Base-by-base conservation (phyloP, 495 filamentous ascomycete genomes). In the Immersiella caudata region DNA sequence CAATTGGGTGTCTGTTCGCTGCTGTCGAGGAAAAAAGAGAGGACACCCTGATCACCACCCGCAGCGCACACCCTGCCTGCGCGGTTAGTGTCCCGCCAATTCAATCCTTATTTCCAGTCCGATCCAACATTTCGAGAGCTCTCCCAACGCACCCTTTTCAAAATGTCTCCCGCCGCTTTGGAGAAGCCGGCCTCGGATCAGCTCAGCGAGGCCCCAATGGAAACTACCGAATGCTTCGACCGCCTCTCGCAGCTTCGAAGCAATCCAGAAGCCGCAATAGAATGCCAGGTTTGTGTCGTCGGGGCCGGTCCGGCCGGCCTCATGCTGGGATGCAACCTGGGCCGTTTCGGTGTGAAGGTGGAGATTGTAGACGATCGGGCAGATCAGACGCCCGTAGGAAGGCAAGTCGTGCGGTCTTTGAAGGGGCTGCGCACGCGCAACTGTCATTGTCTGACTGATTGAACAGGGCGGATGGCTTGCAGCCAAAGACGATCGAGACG, bases 241-340 rank as follows among this genome's bases (percentile, higher is more conserved):
- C 76, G 73, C 63, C 68, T 80, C 21, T 71, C 76, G 6, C 65
- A 76, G 64, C 71, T 80, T 25, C 69, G 75, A 63, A 80, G 77
- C 67, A 74, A 76, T 70, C 78, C 78, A 40, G 75, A 80, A 69
- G 50, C 68, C 22, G 71, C 78, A 29, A 56, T 75, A 12, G 70
- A 77, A 57, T 79, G 78, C 65, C 76, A 86, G 59, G 89, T 92
- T 9, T 86, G 88, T 49, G 82, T 92, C 26, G 87, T 90, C 52
- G 90, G 90, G 16, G 90, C 90, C 51, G 90, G 90, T 7, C 90
- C 90, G 0, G 85, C 88, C 9, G 90, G 90, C 22, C 75, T 91
- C 64, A 90, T 91, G 87, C 82, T 91, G 66, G 88, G 88, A 81
- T 87, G 85, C 50, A 88, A 91, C 67, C 80, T 92, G 21, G 83